Percentiles rank a stretch among this genome's conserved stretches.
Evolutionary conservation across 495 filamentous ascomycete species (phyloP).

Genomic region (Aspergillus avenaceus): DNA sequence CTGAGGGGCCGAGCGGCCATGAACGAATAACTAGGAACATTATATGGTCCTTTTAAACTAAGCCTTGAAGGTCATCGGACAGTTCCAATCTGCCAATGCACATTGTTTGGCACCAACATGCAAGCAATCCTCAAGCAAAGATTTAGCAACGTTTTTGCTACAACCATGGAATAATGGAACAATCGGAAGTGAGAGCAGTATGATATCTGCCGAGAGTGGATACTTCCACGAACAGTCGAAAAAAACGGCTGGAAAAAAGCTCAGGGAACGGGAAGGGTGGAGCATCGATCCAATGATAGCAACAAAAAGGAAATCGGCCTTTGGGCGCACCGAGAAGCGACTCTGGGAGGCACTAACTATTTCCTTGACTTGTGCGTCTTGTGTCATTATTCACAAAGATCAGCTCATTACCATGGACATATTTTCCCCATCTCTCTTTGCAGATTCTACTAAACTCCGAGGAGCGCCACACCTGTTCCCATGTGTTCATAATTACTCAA

Average conservation of each 20-base stretch:
- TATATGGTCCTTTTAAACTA: no score
- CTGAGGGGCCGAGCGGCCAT: no score
- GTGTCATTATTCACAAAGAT: not conserved
- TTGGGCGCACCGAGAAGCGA: not conserved
- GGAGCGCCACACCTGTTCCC: not conserved
- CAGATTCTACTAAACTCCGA: not conserved
- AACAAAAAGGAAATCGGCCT: not conserved
- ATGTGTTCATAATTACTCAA: not conserved
- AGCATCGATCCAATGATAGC: not conserved
- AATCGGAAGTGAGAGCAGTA: not conserved
- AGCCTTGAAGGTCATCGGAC: no score
- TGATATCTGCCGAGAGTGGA: not conserved
- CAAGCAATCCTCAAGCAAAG: no score
- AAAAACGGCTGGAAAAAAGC: not conserved
- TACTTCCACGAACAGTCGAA: not conserved
- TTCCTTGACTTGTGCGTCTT: not conserved
- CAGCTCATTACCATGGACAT: not conserved
- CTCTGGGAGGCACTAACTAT: not conserved
- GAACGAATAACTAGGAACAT: no score
- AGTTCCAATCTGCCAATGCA: no score
- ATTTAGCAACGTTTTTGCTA: no score
- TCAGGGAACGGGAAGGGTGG: slow-evolving; percentile 5
- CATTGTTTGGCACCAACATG: no score
- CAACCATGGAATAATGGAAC: not conserved
- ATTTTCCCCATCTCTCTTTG: no score